phyloP scores from a whole-genome alignment of 306 rosid genomes.

The Amphicarpaea edgeworthii region DNA sequence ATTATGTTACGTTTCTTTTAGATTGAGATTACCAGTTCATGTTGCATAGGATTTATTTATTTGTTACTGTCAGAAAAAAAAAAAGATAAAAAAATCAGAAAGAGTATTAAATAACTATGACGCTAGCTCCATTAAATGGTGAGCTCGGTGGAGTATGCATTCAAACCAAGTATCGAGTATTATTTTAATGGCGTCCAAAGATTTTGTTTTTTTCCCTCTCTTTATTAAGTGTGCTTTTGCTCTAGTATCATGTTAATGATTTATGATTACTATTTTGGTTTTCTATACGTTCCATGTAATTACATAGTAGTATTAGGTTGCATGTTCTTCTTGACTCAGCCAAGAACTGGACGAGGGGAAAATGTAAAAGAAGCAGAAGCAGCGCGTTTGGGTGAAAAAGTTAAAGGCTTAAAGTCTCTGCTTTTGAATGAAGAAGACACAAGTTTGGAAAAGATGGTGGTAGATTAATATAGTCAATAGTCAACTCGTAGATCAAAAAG shows the following conservation, averaged over 20 bases:
- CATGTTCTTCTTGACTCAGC: not conserved
- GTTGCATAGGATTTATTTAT: not conserved
- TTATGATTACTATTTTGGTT: too few relatives aligned
- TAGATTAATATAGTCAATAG: constrained; percentile 21
- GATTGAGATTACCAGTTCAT: not conserved
- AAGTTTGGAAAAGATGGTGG: not conserved
- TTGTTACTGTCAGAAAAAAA: too few relatives aligned
- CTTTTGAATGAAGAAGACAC: constrained; percentile 10
- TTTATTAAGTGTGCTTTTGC: too few relatives aligned
- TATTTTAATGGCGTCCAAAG: not conserved
- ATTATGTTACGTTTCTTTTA: too few relatives aligned
- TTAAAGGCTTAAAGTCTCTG: not conserved
- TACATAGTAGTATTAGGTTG: not conserved
- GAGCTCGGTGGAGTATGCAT: not conserved
- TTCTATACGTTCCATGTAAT: not conserved
- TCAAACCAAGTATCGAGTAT: not conserved
- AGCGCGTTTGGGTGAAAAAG: constrained; percentile 1
- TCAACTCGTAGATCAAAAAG: not conserved
- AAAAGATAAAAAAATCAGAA: too few relatives aligned
- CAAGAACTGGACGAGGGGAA: not conserved
- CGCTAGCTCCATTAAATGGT: too few relatives aligned
- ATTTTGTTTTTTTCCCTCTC: too few relatives aligned
- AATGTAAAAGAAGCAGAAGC: too few relatives aligned
- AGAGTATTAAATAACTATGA: too few relatives aligned
- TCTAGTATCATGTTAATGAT: too few relatives aligned